Base-by-base conservation (phyloP, 352 stramenopile species). In the Phytopythium chamaehyphon region DNA sequence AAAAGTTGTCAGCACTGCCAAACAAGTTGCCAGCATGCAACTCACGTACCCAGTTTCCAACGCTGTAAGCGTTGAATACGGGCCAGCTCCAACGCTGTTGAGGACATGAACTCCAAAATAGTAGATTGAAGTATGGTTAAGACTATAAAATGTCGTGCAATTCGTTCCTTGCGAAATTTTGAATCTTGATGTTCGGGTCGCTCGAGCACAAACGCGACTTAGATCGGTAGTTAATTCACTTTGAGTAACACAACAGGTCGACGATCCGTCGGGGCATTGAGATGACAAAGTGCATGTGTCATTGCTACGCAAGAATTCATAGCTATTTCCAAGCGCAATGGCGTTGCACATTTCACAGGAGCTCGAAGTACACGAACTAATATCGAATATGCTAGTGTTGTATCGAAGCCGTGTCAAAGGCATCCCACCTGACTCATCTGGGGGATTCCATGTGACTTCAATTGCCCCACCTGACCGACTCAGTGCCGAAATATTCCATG, bases 61-160 rank as follows among this genome's bases (percentile, higher is more conserved):
- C 3, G 59, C 64, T 1, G 58, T 40, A 16, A 79, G 58, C 0
- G 38, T 44, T 9, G 73, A 82, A 7, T 58, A 52, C 1, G 6
- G 19, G 26, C 78, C 79, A 9, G 26, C 51, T 22, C 75, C 78
- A 10, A 71, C 57, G 10, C 42, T 23, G 46, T 76, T 87, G 26
- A 64, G 71, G 1, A 64, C 73, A 68, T 72, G 64, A 0, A 87
- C 69, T 19, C 69, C 71, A 40, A 84, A 65, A 45, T 69, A 81
- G 37, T 87, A 89, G 2, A 44, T 61, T 11, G 75, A 71, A 7
- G 75, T 83, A 35, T 73, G 66, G 22, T 67, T 73, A 0, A 89
- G 57, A 4, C 51, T 54, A 18, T 62, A 57, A 38, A 86, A 79
- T 21, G 62, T n/a, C 1, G 62, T 61, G 12, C 66, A 59, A 15